Conservation (phyloP, 495 filamentous ascomycete genomes). For the Penicillium lagena region DNA sequence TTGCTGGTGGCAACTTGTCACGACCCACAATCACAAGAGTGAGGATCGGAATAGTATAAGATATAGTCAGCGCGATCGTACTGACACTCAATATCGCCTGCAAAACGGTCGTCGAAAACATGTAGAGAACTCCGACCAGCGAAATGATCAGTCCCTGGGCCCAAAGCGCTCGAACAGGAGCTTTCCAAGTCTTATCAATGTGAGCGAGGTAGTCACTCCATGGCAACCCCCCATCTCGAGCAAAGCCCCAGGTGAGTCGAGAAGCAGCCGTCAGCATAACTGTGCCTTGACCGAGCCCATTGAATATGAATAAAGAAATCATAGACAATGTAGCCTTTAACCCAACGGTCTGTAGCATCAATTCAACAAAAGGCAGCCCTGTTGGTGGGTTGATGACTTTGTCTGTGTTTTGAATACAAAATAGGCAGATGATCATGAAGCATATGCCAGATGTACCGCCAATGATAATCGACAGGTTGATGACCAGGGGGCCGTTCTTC, state of each 20-base stretch:
- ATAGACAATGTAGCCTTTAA: conserved; percentile 24
- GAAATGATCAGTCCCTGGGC: conserved; percentile 33
- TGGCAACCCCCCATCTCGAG: conserved; percentile 49
- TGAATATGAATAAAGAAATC: conserved; percentile 37
- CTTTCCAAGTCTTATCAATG: conserved; percentile 28
- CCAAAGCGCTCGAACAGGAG: conserved; percentile 36
- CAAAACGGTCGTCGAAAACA: conserved; percentile 38
- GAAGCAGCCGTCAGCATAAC: conserved; percentile 42
- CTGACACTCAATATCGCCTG: conserved; percentile 40
- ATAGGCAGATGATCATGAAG: conserved; percentile 66
- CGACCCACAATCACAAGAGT: conserved; percentile 32
- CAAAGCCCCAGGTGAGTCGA: conserved; percentile 47
- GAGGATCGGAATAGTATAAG: conserved; percentile 36
- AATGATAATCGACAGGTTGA: conserved; percentile 29
- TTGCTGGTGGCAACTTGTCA: conserved; percentile 31
- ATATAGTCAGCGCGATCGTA: conserved; percentile 39
- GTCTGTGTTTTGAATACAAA: conserved; percentile 58
- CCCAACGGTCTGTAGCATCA: conserved; percentile 33
- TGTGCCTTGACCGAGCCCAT: conserved; percentile 35
- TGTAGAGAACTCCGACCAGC: conserved; percentile 33
- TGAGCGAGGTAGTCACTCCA: conserved; percentile 30
- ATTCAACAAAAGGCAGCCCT: conserved; percentile 36
- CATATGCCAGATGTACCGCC: conserved; percentile 53
- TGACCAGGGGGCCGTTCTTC: conserved; percentile 30
- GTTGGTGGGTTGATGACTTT: conserved; percentile 43